Percentiles rank a stretch among this genome's conserved stretches.
Evolutionary conservation across 2,329 filamentous ascomycete genomes (phyloP).

Genomic region (Ophiosphaerella korrae): DNA sequence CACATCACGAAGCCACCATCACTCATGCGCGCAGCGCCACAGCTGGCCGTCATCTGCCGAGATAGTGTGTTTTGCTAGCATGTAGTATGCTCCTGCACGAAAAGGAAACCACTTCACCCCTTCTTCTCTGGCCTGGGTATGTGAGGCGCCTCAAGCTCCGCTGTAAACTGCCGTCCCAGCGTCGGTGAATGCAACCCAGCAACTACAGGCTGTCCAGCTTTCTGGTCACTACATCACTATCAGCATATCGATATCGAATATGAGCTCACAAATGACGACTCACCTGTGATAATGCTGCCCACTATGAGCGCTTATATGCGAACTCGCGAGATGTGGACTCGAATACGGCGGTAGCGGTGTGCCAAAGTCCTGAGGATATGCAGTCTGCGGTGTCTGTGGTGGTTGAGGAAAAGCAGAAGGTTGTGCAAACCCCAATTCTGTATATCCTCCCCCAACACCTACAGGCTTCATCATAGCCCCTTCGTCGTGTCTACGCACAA

Average conservation of each 20-base stretch:
- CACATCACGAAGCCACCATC: neutral
- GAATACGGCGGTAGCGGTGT: conserved; percentile 1
- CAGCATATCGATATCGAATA: too few relatives aligned
- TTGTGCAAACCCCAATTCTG: neutral
- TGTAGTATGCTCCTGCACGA: neutral
- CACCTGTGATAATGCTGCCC: neutral
- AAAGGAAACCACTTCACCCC: neutral
- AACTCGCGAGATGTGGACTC: neutral
- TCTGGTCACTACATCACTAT: neutral
- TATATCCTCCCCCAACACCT: conserved; percentile 1
- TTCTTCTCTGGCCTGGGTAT: conserved; percentile 7
- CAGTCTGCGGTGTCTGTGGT: conserved; percentile 1
- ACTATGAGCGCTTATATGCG: neutral
- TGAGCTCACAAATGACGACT: neutral
- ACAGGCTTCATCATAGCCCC: neutral
- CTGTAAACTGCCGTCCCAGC: conserved; percentile 25
- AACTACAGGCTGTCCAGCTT: conserved; percentile 4
- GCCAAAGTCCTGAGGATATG: neutral
- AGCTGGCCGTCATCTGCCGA: neutral
- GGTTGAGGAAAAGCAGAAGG: neutral
- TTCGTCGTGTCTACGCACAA: conserved; percentile 2
- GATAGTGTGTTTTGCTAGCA: too few relatives aligned
- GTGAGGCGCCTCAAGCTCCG: conserved; percentile 32
- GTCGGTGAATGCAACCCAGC: conserved; percentile 32
- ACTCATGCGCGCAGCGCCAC: neutral